These are phyloP conservation scores for Cryptococcus sp. DNA, from an alignment of 1,284 basidiomycete species.

Conservation along the genomic window DNA sequence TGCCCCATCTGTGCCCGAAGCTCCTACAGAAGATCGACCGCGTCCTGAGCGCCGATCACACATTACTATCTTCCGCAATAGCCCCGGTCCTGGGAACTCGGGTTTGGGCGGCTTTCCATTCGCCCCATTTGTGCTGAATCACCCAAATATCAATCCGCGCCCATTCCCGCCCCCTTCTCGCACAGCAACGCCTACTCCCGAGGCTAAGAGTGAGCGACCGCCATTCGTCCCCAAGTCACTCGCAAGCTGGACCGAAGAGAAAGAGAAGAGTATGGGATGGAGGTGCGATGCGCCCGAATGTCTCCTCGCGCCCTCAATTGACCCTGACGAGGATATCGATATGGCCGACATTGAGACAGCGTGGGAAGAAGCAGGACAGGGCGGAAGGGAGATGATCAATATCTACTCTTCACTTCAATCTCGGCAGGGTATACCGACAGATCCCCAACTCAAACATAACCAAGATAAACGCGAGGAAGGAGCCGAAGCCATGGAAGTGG, in stretches of 20 bases:
- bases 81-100: background rate
- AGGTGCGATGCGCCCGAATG: conserved; percentile 46
- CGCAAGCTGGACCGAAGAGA: conserved; percentile 38
- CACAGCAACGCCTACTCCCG: background rate
- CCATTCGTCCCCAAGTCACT: conserved; percentile 33
- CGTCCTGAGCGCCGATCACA: conserved; percentile 14
- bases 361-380: conserved; percentile 7
- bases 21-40: conserved; percentile 3
- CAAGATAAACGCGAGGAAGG: conserved; percentile 1
- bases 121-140: no score
- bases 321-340: conserved; percentile 23
- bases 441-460: conserved; percentile 5
- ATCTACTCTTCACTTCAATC: conserved; percentile 36
- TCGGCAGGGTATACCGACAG: background rate
- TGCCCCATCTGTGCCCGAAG: background rate
- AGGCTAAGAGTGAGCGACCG: conserved; percentile 2
- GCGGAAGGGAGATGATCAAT: conserved; percentile 36
- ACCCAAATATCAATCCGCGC: background rate
- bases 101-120: background rate
- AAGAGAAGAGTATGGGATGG: conserved; percentile 46
- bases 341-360: conserved; percentile 11
- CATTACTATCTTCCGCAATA: conserved; percentile 13
- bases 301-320: conserved; percentile 26
- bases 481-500: background rate
- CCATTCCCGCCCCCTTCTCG: background rate